phyloP scores from a whole-genome alignment of 1,284 basidiomycete species.

The Marasmius fiardii region DNA sequence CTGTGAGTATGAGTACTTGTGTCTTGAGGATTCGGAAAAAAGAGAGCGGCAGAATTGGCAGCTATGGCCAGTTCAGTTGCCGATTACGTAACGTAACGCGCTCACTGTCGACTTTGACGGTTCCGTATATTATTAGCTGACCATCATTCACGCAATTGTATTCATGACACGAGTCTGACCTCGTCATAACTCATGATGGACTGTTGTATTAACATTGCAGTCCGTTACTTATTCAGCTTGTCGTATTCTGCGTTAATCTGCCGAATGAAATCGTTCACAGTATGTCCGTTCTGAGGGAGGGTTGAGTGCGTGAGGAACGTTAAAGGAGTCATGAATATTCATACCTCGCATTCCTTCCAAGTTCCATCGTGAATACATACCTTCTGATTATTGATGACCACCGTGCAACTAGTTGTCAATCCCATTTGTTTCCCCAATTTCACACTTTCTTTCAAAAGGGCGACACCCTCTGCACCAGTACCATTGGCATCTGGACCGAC shows the following conservation, averaged over 20 bases:
- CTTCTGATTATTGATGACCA: conserved; percentile 65
- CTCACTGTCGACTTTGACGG: too few relatives aligned
- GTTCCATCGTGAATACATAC: conserved; percentile 76
- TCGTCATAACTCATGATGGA: too few relatives aligned
- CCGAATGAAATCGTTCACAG: conserved; percentile 67
- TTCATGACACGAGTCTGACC: too few relatives aligned
- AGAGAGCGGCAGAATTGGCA: not conserved
- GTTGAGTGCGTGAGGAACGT: conserved; percentile 2
- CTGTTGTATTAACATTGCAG: too few relatives aligned
- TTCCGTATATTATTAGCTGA: not conserved
- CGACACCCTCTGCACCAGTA: conserved; percentile 55
- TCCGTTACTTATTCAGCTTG: conserved; percentile 43
- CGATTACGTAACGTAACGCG: too few relatives aligned
- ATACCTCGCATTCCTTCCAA: conserved; percentile 84
- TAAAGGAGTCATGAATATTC: conserved; percentile 22
- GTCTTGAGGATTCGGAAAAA: not conserved
- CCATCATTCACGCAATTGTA: too few relatives aligned
- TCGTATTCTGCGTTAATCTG: conserved; percentile 78
- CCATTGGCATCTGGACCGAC: conserved; percentile 50
- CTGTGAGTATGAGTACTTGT: not conserved
- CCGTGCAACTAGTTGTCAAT: conserved; percentile 79
- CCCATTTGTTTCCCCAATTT: conserved; percentile 41
- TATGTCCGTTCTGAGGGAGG: conserved; percentile 67
- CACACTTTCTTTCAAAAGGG: conserved; percentile 60
- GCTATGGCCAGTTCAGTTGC: too few relatives aligned